These are phyloP conservation scores for Termitomyces eurrhizus DNA, from an alignment of 768 basidiomycete genomes.

Conservation along the genomic window DNA sequence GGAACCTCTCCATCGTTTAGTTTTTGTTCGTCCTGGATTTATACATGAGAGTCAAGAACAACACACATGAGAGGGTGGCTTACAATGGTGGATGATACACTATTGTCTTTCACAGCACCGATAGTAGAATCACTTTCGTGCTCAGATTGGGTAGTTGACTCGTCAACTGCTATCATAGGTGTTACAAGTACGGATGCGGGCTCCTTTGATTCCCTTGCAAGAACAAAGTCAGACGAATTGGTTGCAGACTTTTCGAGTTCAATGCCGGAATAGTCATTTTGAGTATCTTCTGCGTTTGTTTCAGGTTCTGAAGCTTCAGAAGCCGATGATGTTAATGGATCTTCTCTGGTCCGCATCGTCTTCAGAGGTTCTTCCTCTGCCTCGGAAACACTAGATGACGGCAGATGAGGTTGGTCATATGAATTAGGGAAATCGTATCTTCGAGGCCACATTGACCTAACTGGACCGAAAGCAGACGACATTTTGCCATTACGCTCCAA, in stretches of 20 bases:
- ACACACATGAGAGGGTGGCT: constrained; percentile 7
- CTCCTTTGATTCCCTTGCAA: constrained; percentile 2
- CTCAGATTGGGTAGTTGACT: constrained; percentile 43
- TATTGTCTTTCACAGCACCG: constrained; percentile 45
- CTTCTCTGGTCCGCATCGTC: constrained; percentile 45
- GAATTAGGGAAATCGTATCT: constrained; percentile 51
- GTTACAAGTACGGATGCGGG: constrained; percentile 5
- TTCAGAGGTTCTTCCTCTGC: constrained; percentile 58
- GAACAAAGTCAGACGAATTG: constrained; percentile 6
- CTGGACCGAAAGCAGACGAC: constrained; percentile 62
- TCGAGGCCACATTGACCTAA: constrained; percentile 70
- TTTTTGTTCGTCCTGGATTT: constrained; percentile 17
- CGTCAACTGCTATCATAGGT: constrained; percentile 8
- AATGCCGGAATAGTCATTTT: constrained; percentile 10
- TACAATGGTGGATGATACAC: constrained; percentile 22
- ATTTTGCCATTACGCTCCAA: constrained; percentile 49
- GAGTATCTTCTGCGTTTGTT: constrained; percentile 22
- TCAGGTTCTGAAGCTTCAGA: constrained; percentile 72
- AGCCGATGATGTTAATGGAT: constrained; percentile 62
- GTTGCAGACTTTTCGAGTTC: neutral
- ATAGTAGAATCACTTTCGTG: constrained; percentile 85
- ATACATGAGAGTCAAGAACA: constrained; percentile 1
- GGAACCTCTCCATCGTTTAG: constrained; percentile 20
- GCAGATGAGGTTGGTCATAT: constrained; percentile 50
- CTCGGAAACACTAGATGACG: constrained; percentile 70